Percentiles rank a stretch among this genome's conserved stretches.
These are phyloP conservation scores for Helicostylum pulchrum DNA, from an alignment of 192 early-diverging fungal genomes.

Conservation along the genomic window DNA sequence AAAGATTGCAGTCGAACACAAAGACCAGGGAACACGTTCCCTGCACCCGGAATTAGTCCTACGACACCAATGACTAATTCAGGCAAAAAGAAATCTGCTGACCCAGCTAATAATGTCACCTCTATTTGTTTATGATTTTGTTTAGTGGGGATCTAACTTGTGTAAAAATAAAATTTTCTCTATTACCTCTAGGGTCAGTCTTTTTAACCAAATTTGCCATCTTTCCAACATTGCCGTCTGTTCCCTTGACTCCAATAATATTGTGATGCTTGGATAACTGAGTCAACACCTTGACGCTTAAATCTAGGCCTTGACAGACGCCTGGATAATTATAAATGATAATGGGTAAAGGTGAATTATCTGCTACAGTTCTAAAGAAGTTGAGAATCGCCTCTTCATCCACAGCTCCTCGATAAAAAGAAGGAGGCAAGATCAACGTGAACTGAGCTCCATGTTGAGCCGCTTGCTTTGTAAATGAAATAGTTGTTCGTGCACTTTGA, in stretches of 20 bases:
- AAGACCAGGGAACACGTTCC: constrained; percentile 24
- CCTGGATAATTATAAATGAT: constrained; percentile 42
- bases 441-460: constrained; percentile 29
- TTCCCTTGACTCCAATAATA: constrained; percentile 38
- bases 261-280: constrained; percentile 29
- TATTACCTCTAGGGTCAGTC: constrained; percentile 23
- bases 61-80: constrained; percentile 33
- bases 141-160: no score
- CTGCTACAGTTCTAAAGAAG: constrained; percentile 27
- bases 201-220: constrained; percentile 31
- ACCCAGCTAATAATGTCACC: constrained; percentile 37
- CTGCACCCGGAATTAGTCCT: constrained; percentile 32
- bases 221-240: constrained; percentile 41
- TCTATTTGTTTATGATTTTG: constrained; percentile 14
- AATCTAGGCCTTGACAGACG: constrained; percentile 38
- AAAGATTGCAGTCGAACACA: constrained; percentile 28
- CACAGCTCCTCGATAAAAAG: constrained; percentile 29
- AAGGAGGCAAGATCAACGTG: constrained; percentile 33
- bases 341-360: constrained; percentile 36
- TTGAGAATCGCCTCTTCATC: constrained; percentile 13
- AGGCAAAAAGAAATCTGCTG: constrained; percentile 34
- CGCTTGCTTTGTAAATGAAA: constrained; percentile 28
- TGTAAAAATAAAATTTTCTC: neutral
- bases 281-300: constrained; percentile 15
- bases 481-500: constrained; percentile 23